Conservation (phyloP, 768 basidiomycete genomes). For the Gymnopilus dilepis region DNA sequence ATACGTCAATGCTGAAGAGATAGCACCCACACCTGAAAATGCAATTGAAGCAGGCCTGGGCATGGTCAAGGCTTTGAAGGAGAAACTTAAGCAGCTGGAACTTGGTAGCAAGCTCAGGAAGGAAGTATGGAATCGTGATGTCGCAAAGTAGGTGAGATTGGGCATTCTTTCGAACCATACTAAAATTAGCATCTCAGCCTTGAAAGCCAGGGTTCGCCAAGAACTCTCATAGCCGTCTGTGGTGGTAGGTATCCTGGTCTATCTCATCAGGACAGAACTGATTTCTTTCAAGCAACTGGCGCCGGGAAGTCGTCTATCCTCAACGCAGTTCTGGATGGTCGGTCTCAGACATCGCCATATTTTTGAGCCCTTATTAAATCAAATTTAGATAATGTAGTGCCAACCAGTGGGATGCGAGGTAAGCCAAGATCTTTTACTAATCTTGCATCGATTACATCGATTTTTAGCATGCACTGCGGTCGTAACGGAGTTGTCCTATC, state of each 20-base stretch:
- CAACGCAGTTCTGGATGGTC: slow-evolving; percentile 67
- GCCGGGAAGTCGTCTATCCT: slow-evolving; percentile 66
- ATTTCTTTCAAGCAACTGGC: slow-evolving; percentile 50
- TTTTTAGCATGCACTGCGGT: slow-evolving; percentile 65
- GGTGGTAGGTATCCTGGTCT: slow-evolving; percentile 46
- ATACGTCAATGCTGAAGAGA: slow-evolving; percentile 46
- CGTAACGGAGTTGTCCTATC: slow-evolving; percentile 65
- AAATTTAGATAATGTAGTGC: slow-evolving; percentile 59
- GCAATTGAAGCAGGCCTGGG: slow-evolving; percentile 54
- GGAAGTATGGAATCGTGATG: slow-evolving; percentile 63
- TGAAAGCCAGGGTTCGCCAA: slow-evolving; percentile 52
- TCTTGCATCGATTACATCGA: background rate
- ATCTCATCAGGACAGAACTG: background rate
- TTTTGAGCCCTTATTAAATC: slow-evolving; percentile 5
- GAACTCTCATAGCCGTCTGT: slow-evolving; percentile 68
- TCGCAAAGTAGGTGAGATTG: slow-evolving; percentile 45
- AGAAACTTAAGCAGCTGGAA: slow-evolving; percentile 46
- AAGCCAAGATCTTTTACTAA: background rate
- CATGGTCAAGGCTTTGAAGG: slow-evolving; percentile 57
- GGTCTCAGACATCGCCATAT: slow-evolving; percentile 10
- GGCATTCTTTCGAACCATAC: background rate
- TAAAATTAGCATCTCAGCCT: slow-evolving; percentile 40
- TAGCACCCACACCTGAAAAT: slow-evolving; percentile 52
- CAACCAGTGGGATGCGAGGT: slow-evolving; percentile 72
- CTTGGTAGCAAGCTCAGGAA: slow-evolving; percentile 60